Percentiles rank a stretch among this genome's conserved stretches.
These are phyloP conservation scores for Fraxinus pennsylvanica DNA, from an alignment of 257 asterid species.

Conservation along the genomic window DNA sequence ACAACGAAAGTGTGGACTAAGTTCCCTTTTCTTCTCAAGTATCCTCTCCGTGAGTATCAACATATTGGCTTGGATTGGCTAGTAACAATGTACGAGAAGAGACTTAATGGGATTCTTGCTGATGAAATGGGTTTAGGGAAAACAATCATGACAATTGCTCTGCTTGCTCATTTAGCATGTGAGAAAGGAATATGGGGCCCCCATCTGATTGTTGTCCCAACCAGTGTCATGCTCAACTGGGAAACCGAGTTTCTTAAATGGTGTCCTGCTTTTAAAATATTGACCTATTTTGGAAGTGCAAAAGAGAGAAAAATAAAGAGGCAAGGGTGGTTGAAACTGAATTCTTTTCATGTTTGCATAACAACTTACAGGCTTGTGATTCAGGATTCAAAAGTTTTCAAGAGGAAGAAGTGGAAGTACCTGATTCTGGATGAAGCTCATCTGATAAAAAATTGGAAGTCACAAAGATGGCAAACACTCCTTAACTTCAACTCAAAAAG, in stretches of 20 bases:
- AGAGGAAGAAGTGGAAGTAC: constrained; percentile 99
- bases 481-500: constrained; percentile 95
- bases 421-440: constrained; percentile 98
- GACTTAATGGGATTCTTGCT: constrained; percentile 96
- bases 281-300: constrained; percentile 98
- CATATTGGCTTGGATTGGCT: constrained; percentile 99
- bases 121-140: constrained; percentile 99
- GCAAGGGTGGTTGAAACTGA: constrained; percentile 98
- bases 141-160: constrained; percentile 97
- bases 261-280: constrained; percentile 98
- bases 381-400: constrained; percentile 92
- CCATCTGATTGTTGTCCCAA: constrained; percentile 97
- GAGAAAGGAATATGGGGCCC: constrained; percentile 99
- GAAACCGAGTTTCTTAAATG: constrained; percentile 98
- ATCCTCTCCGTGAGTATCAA: constrained; percentile 96
- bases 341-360: constrained; percentile 90
- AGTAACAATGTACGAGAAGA: constrained; percentile 97
- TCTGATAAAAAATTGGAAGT: constrained; percentile 96
- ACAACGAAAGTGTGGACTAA: constrained; percentile 94
- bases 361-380: constrained; percentile 97
- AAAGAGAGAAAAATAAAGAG: constrained; percentile 89
- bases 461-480: constrained; percentile 98
- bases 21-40: constrained; percentile 94
- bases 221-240: constrained; percentile 99
- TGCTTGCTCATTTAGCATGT: constrained; percentile 95